These are phyloP conservation scores for Neurospora sp. DNA, from an alignment of 495 filamentous ascomycete species.

Conservation along the genomic window DNA sequence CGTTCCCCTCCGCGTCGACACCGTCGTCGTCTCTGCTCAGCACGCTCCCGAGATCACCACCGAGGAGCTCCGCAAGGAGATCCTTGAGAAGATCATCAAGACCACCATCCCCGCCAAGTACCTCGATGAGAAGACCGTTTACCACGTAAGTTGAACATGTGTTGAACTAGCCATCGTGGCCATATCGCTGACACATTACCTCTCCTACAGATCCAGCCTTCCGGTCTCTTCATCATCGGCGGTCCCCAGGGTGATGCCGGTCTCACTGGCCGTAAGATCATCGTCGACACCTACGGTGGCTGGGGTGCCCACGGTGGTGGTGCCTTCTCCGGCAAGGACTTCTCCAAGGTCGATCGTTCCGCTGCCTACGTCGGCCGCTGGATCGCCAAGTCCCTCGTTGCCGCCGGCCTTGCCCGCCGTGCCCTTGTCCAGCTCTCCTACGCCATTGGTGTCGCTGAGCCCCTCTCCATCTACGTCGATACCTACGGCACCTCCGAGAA, in stretches of 20 bases:
- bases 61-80: constrained; percentile 85
- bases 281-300: constrained; percentile 99
- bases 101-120: constrained; percentile 84
- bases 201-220: constrained; percentile 71
- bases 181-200: constrained; percentile 15
- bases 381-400: constrained; percentile 96
- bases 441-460: constrained; percentile 97
- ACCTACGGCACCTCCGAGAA: constrained; percentile 70
- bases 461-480: constrained; percentile 83
- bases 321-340: constrained; percentile 99
- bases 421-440: constrained; percentile 95
- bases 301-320: constrained; percentile 99
- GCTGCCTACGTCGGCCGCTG: constrained; percentile 95
- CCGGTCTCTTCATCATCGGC: constrained; percentile 96
- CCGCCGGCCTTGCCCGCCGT: constrained; percentile 79
- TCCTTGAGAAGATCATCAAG: constrained; percentile 96
- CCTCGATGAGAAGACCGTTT: constrained; percentile 83
- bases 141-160: constrained; percentile 55
- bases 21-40: constrained; percentile 92
- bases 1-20: constrained; percentile 86
- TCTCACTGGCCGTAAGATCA: constrained; percentile 99
- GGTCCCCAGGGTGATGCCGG: constrained; percentile 98
- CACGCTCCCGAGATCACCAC: constrained; percentile 84
- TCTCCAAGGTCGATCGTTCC: constrained; percentile 98
- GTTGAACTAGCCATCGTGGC: neutral